Base-by-base conservation (phyloP, 371 early-diverging fungal genomes). In the Mucor lusitanicus region DNA sequence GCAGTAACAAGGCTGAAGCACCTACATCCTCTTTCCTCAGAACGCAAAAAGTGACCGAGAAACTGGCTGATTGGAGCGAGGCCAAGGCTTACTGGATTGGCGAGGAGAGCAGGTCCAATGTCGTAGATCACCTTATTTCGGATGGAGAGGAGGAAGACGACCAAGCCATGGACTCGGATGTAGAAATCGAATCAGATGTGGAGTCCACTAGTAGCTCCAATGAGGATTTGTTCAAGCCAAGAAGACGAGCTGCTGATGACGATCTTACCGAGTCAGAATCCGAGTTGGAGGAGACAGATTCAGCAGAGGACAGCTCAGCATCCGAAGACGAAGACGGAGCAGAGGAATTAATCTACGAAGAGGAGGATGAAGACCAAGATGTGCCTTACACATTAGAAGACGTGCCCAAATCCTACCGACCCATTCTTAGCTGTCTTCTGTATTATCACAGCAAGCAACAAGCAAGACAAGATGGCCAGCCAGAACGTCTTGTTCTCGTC, bases 1-100 rank as follows among this genome's bases (percentile, higher is more conserved):
- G 35, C 33, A 64, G 56, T 6, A 56, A 33, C 3, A 62, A 67
- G 27, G 46, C 42, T 5, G 65, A 64, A 13, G 44, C 48, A 2
- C 62, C 61, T 0, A 73, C 63, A 0, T 42, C 68, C 0, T 84
- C 81, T 4, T 79, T 63, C 25, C 62, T 84, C 30, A 72, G 84
- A 28, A 81, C 80, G 0, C 84, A 84, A 65, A 78, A 79, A 21
- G 50, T 88, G 9, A 72, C 65, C 23, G 86, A 88, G 54, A 78
- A 81, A 42, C 66, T 88, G 57, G 68, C 65, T 17, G 78, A 80
- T 54, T 87, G 85, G 87, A 56, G 72, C 15, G 82, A 86, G 19
- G 86, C 82, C 9, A 80, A 86, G 44, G 64, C 68, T 44, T 78
- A 70, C 58, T 84, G 85, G 74, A 76, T 88, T 67, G 84, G 82